Evolutionary conservation across 129 eudicot genomes (phyloP).

Genomic region (Tagetes erecta): DNA sequence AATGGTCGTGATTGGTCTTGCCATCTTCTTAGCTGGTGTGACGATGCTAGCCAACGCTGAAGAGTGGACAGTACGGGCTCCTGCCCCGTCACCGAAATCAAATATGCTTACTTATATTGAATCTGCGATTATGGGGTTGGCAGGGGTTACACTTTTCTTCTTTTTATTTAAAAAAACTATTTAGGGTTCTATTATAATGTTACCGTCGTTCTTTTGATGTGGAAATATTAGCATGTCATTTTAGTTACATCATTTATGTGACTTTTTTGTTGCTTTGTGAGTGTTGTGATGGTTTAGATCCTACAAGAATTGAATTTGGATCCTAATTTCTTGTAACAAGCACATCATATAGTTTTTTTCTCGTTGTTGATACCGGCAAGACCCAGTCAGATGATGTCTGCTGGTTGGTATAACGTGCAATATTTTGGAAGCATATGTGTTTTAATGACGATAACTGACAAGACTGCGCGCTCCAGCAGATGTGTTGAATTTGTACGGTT

Average conservation of each 20-base stretch:
- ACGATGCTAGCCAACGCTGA: slow-evolving; percentile 17
- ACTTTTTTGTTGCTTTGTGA: neutral
- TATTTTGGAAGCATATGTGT: too few species aligned
- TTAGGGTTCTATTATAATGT: slow-evolving; percentile 5
- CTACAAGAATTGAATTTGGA: neutral
- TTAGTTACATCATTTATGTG: neutral
- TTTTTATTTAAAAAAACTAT: slow-evolving; percentile 1
- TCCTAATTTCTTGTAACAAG: neutral
- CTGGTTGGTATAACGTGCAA: too few species aligned
- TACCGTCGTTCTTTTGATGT: neutral
- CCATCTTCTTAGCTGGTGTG: slow-evolving; percentile 17
- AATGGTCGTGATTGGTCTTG: slow-evolving; percentile 7
- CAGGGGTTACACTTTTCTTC: slow-evolving; percentile 11
- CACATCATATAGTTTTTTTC: neutral
- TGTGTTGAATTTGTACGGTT: too few species aligned
- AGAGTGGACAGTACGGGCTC: slow-evolving; percentile 16
- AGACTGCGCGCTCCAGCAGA: too few species aligned
- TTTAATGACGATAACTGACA: too few species aligned
- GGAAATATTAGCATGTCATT: neutral
- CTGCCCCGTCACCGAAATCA: slow-evolving; percentile 12
- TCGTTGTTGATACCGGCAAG: too few species aligned
- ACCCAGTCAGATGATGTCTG: too few species aligned
- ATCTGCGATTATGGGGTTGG: slow-evolving; percentile 10
- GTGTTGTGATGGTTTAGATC: neutral
- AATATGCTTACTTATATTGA: neutral